Conservation (phyloP, 2,329 filamentous ascomycete species). For the Pochonia chlamydosporia region DNA sequence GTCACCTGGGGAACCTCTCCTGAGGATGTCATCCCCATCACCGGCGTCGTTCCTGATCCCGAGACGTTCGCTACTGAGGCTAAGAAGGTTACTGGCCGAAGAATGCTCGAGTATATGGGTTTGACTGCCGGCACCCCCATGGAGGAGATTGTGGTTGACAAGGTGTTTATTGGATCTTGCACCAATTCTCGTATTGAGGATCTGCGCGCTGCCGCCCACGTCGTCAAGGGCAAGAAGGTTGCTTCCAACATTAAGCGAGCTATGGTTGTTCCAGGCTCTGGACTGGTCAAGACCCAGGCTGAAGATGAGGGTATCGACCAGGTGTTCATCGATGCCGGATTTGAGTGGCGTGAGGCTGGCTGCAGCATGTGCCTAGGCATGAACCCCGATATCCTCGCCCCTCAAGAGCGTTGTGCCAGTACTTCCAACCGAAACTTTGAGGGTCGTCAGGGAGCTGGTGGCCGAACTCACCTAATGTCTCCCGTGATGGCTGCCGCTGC, state of each 20-base stretch:
- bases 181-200: conserved; percentile 97
- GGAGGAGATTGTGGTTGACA: conserved; percentile 88
- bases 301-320: conserved; percentile 89
- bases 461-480: conserved; percentile 92
- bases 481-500: conserved; percentile 94
- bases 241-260: conserved; percentile 86
- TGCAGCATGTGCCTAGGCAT: conserved; percentile 99
- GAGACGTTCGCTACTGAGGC: conserved; percentile 75
- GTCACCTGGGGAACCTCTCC: conserved; percentile 96
- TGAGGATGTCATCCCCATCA: conserved; percentile 94
- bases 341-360: conserved; percentile 96
- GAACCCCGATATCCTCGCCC: conserved; percentile 95
- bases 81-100: conserved; percentile 73
- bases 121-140: conserved; percentile 79
- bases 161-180: conserved; percentile 97
- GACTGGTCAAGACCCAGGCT: conserved; percentile 86
- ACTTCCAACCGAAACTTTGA: conserved; percentile 98
- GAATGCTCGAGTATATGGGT: conserved; percentile 95
- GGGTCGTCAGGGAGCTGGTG: conserved; percentile 85
- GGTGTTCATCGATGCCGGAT: conserved; percentile 86
- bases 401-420: conserved; percentile 87
- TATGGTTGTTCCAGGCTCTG: conserved; percentile 94
- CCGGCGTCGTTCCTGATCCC: conserved; percentile 81
- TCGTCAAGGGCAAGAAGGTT: conserved; percentile 83
- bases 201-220: conserved; percentile 75